Conservation (phyloP, 2,329 filamentous ascomycete genomes). For the Trichophyton mentagrophytes region DNA sequence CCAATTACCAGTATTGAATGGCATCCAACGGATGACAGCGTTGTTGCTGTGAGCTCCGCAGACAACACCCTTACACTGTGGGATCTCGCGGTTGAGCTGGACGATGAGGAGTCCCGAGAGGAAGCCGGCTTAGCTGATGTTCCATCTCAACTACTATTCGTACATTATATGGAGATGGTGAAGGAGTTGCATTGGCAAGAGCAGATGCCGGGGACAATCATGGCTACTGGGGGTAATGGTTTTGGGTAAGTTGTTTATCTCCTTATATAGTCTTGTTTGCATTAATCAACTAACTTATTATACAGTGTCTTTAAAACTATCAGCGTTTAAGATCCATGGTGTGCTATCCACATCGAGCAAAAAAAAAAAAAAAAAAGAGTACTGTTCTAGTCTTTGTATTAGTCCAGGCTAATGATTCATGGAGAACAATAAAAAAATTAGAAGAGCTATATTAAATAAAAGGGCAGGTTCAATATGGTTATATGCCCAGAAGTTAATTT, state of each 20-base stretch:
- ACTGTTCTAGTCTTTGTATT: background rate
- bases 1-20: constrained; percentile 94
- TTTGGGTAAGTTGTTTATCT: constrained; percentile 45
- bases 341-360: background rate
- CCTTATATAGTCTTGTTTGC: background rate
- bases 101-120: constrained; percentile 80
- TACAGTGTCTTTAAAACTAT: constrained; percentile 67
- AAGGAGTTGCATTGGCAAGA: constrained; percentile 98
- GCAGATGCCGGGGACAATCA: constrained; percentile 78
- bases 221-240: constrained; percentile 76
- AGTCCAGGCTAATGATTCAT: background rate
- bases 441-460: background rate
- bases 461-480: background rate
- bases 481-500: no score
- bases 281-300: constrained; percentile 14
- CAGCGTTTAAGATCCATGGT: constrained; percentile 45
- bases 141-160: constrained; percentile 86
- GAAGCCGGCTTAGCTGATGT: constrained; percentile 80
- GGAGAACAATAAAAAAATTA: background rate
- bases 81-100: constrained; percentile 92
- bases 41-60: constrained; percentile 79
- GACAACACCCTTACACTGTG: constrained; percentile 92
- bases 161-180: constrained; percentile 87
- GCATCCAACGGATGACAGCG: constrained; percentile 94
- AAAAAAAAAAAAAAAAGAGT: background rate